Percentiles rank a stretch among this genome's conserved stretches.
phyloP scores from a whole-genome alignment of 257 asterid species.

The Linderniella brevidens region DNA sequence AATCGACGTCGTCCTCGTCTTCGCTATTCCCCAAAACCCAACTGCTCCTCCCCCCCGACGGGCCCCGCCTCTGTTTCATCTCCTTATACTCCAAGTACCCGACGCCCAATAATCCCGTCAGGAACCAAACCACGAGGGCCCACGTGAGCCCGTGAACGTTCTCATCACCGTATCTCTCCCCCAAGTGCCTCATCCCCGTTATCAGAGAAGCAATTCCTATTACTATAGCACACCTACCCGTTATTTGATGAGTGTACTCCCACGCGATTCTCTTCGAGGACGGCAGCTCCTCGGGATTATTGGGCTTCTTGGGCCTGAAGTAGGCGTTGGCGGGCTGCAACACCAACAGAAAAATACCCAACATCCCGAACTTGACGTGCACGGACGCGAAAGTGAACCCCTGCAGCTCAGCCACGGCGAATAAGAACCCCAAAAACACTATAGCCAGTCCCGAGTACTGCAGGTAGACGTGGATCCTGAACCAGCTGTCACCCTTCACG shows the following conservation, averaged over 20 bases:
- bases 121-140: slow-evolving; percentile 80
- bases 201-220: slow-evolving; percentile 70
- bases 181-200: slow-evolving; percentile 84
- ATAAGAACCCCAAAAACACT: slow-evolving; percentile 78
- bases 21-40: slow-evolving; percentile 59
- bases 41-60: slow-evolving; percentile 49
- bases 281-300: slow-evolving; percentile 27
- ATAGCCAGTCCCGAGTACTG: slow-evolving; percentile 92
- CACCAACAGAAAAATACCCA: slow-evolving; percentile 53
- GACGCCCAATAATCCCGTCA: slow-evolving; percentile 38
- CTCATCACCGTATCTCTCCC: slow-evolving; percentile 68
- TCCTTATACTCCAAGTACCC: slow-evolving; percentile 63
- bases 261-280: slow-evolving; percentile 38
- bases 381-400: slow-evolving; percentile 48
- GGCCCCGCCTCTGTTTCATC: slow-evolving; percentile 29
- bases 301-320: slow-evolving; percentile 70
- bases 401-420: slow-evolving; percentile 94
- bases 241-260: slow-evolving; percentile 60
- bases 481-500: slow-evolving; percentile 85
- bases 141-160: slow-evolving; percentile 60
- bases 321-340: slow-evolving; percentile 80
- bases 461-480: slow-evolving; percentile 64
- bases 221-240: slow-evolving; percentile 62
- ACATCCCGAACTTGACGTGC: slow-evolving; percentile 80
- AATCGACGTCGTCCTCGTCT: slow-evolving; percentile 65